A percentile compares a stretch with the other conserved stretches of the same genome.
Evolutionary conservation across 768 basidiomycete genomes (phyloP).

Genomic region (Leccinum arenicola): DNA sequence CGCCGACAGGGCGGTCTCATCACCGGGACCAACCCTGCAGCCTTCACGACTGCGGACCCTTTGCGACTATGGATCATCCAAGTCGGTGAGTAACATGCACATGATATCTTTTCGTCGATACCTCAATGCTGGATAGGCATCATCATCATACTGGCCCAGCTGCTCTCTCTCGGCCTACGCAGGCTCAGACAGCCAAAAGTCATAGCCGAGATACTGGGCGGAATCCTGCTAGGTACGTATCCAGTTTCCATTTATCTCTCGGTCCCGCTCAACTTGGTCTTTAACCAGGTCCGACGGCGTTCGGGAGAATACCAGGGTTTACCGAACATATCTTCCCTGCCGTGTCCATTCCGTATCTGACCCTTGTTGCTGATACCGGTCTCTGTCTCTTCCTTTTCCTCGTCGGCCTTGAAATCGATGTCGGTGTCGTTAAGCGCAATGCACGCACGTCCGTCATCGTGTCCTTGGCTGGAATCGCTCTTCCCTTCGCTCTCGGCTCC

Average conservation of each 20-base stretch:
- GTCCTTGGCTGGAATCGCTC: constrained; percentile 75
- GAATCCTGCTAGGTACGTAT: constrained; percentile 72
- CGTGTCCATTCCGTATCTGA: constrained; percentile 70
- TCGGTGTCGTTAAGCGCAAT: constrained; percentile 73
- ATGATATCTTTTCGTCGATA: not conserved
- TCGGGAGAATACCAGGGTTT: constrained; percentile 87
- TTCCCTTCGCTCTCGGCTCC: constrained; percentile 88
- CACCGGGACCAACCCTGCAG: constrained; percentile 69
- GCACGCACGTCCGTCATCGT: constrained; percentile 64
- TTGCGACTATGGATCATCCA: constrained; percentile 76
- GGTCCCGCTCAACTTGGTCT: not conserved
- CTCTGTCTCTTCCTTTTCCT: constrained; percentile 88
- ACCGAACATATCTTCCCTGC: constrained; percentile 80
- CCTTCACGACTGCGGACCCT: constrained; percentile 65
- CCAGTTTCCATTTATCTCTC: constrained; percentile 35
- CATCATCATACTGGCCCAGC: constrained; percentile 76
- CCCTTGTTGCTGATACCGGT: constrained; percentile 86
- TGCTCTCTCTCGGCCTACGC: constrained; percentile 69
- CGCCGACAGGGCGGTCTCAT: constrained; percentile 64
- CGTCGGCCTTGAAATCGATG: constrained; percentile 90
- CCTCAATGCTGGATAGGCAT: constrained; percentile 47
- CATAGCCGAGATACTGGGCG: constrained; percentile 82
- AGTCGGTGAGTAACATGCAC: constrained; percentile 49
- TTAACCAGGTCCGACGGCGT: constrained; percentile 44
- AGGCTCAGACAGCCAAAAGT: constrained; percentile 83